These are phyloP conservation scores for Cynara cardunculus DNA, from an alignment of 129 eudicot species.

Conservation along the genomic window DNA sequence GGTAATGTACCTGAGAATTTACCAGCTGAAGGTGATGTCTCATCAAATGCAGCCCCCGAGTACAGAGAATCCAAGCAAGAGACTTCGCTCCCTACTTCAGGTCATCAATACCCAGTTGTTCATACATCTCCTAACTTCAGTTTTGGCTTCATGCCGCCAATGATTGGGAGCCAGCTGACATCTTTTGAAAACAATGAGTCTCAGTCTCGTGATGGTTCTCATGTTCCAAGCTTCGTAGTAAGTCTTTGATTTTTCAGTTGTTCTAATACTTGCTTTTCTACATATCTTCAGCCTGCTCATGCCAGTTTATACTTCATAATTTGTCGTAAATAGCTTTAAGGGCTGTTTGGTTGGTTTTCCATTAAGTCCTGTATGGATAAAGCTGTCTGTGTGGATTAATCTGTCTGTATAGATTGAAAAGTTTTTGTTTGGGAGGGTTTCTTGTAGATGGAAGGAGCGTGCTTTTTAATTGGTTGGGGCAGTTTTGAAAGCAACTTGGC, in stretches of 20 bases:
- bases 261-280: background rate
- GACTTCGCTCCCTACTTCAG: constrained; percentile 36
- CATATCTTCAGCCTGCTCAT: background rate
- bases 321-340: background rate
- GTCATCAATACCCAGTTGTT: constrained; percentile 38
- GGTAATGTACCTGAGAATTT: constrained; percentile 31
- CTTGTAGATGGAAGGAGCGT: no score
- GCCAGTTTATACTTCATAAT: background rate
- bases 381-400: no score
- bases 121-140: constrained; percentile 50
- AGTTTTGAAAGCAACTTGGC: no score
- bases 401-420: no score
- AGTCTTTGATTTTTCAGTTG: constrained; percentile 24
- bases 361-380: no score
- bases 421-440: no score
- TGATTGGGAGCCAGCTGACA: constrained; percentile 39
- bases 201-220: constrained; percentile 58
- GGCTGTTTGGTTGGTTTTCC: no score
- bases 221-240: constrained; percentile 62
- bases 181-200: constrained; percentile 53
- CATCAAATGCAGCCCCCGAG: constrained; percentile 42
- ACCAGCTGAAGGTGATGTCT: constrained; percentile 43
- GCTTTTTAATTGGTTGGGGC: no score
- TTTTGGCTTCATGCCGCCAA: constrained; percentile 61
- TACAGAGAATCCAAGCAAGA: constrained; percentile 51